Conservation (phyloP, 176 grass and related monocot genomes). For the Cenchrus fungigraminus region DNA sequence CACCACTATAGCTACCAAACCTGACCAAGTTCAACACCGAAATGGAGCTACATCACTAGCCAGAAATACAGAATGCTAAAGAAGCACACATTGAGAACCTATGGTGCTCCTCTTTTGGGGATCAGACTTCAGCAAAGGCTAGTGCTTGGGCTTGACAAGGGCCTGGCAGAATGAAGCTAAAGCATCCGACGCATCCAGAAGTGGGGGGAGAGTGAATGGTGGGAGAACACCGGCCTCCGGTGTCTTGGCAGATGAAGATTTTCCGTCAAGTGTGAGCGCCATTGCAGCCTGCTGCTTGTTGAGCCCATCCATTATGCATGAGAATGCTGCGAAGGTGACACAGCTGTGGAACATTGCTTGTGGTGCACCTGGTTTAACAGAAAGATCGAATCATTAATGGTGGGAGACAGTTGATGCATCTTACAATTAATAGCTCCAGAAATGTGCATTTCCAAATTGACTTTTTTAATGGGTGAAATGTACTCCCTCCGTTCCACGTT, state of each 20-base stretch:
- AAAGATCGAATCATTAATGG: slow-evolving; percentile 14
- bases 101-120: neutral
- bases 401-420: neutral
- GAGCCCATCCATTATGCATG: slow-evolving; percentile 83
- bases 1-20: neutral
- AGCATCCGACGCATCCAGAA: slow-evolving; percentile 54
- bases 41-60: neutral
- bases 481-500: neutral
- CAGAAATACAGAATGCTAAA: neutral
- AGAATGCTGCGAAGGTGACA: slow-evolving; percentile 79
- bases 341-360: slow-evolving; percentile 82
- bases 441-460: neutral
- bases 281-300: slow-evolving; percentile 83
- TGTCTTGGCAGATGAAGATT: neutral
- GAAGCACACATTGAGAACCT: neutral
- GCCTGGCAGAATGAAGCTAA: slow-evolving; percentile 64
- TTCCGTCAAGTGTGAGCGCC: slow-evolving; percentile 34
- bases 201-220: slow-evolving; percentile 68
- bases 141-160: slow-evolving; percentile 51
- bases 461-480: neutral
- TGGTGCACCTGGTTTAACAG: slow-evolving; percentile 60
- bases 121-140: slow-evolving; percentile 3
- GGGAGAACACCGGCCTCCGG: slow-evolving; percentile 45
- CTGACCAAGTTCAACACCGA: neutral
- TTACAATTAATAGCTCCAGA: neutral